Percentiles rank a stretch among this genome's conserved stretches.
phyloP scores from a whole-genome alignment of 108 stramenopile genomes.

The Parmales sp. region DNA sequence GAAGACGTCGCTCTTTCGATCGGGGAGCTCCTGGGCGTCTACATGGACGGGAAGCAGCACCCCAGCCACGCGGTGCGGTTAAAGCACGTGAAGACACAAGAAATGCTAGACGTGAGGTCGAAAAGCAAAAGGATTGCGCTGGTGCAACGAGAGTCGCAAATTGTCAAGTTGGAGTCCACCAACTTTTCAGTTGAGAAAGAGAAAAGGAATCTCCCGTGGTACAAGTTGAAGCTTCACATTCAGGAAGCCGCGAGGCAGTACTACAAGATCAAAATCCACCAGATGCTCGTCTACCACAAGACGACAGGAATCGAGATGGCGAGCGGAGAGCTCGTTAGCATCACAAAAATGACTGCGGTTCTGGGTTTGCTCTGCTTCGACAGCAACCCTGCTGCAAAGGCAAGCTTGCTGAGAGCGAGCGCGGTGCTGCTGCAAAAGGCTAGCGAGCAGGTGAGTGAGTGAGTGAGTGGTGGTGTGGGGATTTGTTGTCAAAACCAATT shows the following conservation, averaged over 20 bases:
- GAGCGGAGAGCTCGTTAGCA: neutral
- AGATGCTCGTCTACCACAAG: too few species aligned
- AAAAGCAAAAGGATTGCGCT: neutral
- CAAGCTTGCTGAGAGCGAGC: neutral
- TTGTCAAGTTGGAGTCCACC: too few species aligned
- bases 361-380: conserved; percentile 6
- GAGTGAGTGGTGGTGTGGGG: too few species aligned
- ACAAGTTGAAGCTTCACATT: conserved; percentile 2
- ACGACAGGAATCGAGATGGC: too few species aligned
- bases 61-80: too few species aligned
- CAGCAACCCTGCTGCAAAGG: neutral
- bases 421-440: neutral
- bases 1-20: conserved; percentile 4
- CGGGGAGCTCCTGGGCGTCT: neutral
- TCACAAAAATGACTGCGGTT: neutral
- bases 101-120: too few species aligned
- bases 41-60: neutral
- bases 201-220: neutral
- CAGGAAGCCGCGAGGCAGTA: conserved; percentile 5
- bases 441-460: too few species aligned
- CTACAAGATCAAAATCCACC: conserved; percentile 1
- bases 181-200: too few species aligned
- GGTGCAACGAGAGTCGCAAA: too few species aligned
- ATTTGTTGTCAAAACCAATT: too few species aligned
- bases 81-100: too few species aligned